Evolutionary conservation across 2,329 filamentous ascomycete species (phyloP).

Genomic region (Fusarium sp.): DNA sequence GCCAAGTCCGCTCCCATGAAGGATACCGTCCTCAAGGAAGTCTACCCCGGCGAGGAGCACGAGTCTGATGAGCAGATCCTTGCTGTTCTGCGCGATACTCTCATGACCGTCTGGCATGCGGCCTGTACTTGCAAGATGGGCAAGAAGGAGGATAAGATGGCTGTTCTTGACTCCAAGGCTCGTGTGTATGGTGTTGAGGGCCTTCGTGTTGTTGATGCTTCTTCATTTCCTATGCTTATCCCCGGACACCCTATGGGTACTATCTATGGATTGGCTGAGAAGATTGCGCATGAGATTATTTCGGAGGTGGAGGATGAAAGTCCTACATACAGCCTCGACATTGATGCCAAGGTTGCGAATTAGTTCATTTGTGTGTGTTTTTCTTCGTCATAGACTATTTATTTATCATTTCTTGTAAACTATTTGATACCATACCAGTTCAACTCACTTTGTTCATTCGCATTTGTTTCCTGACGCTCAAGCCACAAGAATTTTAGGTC

Average conservation of each 20-base stretch:
- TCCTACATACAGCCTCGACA: neutral
- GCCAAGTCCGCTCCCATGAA: slow-evolving; percentile 21
- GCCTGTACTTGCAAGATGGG: slow-evolving; percentile 41
- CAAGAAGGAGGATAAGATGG: slow-evolving; percentile 26
- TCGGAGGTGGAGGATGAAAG: neutral
- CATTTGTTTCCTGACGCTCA: neutral
- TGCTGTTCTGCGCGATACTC: slow-evolving; percentile 43
- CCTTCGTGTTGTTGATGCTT: slow-evolving; percentile 30
- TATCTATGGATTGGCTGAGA: slow-evolving; percentile 33
- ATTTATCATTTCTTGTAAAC: neutral
- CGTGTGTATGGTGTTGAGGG: slow-evolving; percentile 34
- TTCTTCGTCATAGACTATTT: neutral
- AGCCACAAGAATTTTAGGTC: neutral
- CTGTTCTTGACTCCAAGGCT: slow-evolving; percentile 33
- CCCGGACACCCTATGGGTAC: slow-evolving; percentile 36
- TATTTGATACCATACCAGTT: neutral
- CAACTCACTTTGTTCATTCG: neutral
- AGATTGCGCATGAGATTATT: slow-evolving; percentile 33
- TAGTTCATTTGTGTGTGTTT: neutral
- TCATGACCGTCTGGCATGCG: slow-evolving; percentile 42
- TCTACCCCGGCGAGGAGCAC: slow-evolving; percentile 36
- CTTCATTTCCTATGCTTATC: slow-evolving; percentile 26
- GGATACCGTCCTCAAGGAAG: slow-evolving; percentile 54
- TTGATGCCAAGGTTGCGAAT: neutral
- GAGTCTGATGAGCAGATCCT: slow-evolving; percentile 57